A percentile compares a stretch with the other conserved stretches of the same genome.
Evolutionary conservation across 306 rosid genomes (phyloP).

Genomic region (Boehmeria nivea): DNA sequence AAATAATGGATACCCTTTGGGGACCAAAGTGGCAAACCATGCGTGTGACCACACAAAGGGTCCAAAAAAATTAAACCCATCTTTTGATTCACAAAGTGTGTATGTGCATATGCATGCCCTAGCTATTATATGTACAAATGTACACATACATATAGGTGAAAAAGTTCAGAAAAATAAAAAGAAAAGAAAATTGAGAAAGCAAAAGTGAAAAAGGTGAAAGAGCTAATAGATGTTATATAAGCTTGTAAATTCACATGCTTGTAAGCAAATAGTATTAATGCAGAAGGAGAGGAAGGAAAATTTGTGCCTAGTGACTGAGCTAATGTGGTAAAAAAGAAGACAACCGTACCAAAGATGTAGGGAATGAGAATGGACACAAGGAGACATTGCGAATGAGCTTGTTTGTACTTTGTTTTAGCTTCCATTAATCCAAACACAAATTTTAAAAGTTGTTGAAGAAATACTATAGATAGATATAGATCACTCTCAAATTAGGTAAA

Average conservation of each 20-base stretch:
- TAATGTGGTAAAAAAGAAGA: conserved; percentile 33
- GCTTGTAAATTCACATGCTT: conserved; percentile 3
- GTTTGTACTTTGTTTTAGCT: background rate
- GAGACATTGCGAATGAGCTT: conserved; percentile 46
- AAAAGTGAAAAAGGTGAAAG: conserved; percentile 6
- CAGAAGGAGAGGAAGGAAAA: conserved; percentile 29
- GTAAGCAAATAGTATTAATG: conserved; percentile 29
- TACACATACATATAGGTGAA: background rate
- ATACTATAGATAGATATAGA: background rate
- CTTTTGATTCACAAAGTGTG: background rate
- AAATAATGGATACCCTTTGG: conserved; percentile 15
- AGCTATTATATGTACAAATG: no score
- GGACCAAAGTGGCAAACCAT: conserved; percentile 65
- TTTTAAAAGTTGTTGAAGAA: background rate
- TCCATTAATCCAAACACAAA: conserved; percentile 19
- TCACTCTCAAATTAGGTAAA: conserved; percentile 1
- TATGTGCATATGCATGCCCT: conserved; percentile 12
- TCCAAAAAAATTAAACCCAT: conserved; percentile 27
- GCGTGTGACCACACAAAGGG: conserved; percentile 80
- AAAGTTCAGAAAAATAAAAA: background rate
- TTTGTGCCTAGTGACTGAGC: conserved; percentile 49
- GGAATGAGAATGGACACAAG: conserved; percentile 22
- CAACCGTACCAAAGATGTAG: conserved; percentile 43
- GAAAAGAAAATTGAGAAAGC: background rate
- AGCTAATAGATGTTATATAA: background rate